Evolutionary conservation across 1,139 yeast species (phyloP).

Genomic region (Yueomyces sp.): DNA sequence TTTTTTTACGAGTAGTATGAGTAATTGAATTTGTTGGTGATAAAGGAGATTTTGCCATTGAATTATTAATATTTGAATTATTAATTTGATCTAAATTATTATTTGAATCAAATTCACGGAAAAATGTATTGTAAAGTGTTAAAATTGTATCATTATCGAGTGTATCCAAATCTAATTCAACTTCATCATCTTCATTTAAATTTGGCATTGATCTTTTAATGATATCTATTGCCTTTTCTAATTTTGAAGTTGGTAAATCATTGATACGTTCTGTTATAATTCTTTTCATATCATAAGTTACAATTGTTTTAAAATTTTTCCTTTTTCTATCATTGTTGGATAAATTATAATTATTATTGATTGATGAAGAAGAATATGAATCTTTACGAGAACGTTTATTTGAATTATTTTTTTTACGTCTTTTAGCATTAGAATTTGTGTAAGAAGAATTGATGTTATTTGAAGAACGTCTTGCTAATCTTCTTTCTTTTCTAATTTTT

Average conservation of each 20-base stretch:
- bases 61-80: background rate
- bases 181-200: conserved; percentile 59
- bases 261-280: conserved; percentile 82
- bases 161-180: conserved; percentile 91
- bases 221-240: conserved; percentile 73
- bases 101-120: conserved; percentile 12
- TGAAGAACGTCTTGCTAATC: conserved; percentile 22
- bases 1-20: conserved; percentile 18
- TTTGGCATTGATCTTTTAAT: conserved; percentile 84
- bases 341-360: conserved; percentile 3
- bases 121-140: conserved; percentile 53
- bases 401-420: conserved; percentile 7
- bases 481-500: conserved; percentile 36
- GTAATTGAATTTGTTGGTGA: conserved; percentile 20
- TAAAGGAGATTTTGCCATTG: conserved; percentile 12
- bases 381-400: conserved; percentile 4
- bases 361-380: conserved; percentile 9
- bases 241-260: conserved; percentile 59
- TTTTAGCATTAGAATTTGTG: conserved; percentile 6
- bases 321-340: conserved; percentile 15
- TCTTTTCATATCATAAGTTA: conserved; percentile 93
- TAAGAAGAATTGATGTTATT: conserved; percentile 7
- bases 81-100: background rate
- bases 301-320: conserved; percentile 30
- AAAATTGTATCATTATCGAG: conserved; percentile 75